These are phyloP conservation scores for Batkoa obscura DNA, from an alignment of 371 early-diverging fungal species.

Conservation along the genomic window DNA sequence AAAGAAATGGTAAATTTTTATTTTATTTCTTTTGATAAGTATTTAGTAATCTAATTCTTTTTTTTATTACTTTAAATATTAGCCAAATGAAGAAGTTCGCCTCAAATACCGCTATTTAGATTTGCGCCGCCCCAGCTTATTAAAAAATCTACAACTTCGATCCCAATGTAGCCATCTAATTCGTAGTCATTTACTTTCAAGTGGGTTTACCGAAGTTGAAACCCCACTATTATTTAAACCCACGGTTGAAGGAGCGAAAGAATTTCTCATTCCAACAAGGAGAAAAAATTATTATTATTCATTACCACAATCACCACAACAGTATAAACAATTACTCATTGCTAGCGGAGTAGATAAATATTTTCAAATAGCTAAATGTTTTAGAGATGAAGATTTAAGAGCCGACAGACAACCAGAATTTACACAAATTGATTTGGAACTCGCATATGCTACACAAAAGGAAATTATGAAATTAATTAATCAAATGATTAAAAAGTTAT, in stretches of 20 bases:
- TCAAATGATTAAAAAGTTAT: constrained; percentile 43
- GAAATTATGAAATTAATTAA: constrained; percentile 61
- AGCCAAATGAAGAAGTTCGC: constrained; percentile 66
- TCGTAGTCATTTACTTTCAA: constrained; percentile 8
- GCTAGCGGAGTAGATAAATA: constrained; percentile 76
- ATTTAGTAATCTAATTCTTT: too few species aligned
- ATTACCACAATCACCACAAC: constrained; percentile 83
- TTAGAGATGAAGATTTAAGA: constrained; percentile 75
- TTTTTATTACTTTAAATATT: too few species aligned
- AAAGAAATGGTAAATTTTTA: not conserved
- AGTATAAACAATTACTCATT: constrained; percentile 85
- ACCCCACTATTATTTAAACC: constrained; percentile 80
- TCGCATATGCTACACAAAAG: constrained; percentile 51
- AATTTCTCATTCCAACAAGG: constrained; percentile 83
- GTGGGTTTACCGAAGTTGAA: constrained; percentile 69
- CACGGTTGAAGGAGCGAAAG: constrained; percentile 88
- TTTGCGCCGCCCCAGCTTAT: constrained; percentile 54
- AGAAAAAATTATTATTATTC: constrained; percentile 57
- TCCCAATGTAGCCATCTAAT: constrained; percentile 12
- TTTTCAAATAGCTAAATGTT: constrained; percentile 86
- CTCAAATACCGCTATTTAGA: constrained; percentile 63
- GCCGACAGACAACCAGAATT: constrained; percentile 89
- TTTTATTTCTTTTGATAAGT: too few species aligned
- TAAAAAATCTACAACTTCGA: constrained; percentile 47
- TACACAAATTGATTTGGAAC: constrained; percentile 83